A percentile compares a stretch with the other conserved stretches of the same genome.
Evolutionary conservation across 2,329 filamentous ascomycete genomes (phyloP).

Genomic region (Immersiporthe knoxdaviesiana): DNA sequence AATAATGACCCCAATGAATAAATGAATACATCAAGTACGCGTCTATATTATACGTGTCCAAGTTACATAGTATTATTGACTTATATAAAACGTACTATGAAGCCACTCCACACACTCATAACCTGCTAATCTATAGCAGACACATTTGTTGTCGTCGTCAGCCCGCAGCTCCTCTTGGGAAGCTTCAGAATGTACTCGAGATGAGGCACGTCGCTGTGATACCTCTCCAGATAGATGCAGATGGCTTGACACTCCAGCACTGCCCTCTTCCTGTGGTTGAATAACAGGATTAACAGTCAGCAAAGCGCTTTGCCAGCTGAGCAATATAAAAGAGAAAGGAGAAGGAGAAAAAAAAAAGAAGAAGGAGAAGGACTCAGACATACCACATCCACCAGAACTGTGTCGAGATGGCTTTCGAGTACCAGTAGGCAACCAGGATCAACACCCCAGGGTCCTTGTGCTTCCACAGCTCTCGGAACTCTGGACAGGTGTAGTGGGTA

Average conservation of each 20-base stretch:
- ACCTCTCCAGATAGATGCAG: slow-evolving; percentile 42
- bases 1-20: too few relatives aligned
- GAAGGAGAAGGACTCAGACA: not conserved
- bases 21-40: not conserved
- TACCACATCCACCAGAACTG: slow-evolving; percentile 51
- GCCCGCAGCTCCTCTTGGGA: slow-evolving; percentile 28
- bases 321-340: too few relatives aligned
- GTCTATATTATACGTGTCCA: not conserved
- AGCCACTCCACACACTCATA: not conserved
- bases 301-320: not conserved
- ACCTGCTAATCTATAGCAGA: not conserved
- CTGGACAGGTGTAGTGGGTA: slow-evolving; percentile 47
- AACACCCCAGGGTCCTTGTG: slow-evolving; percentile 57
- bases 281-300: not conserved
- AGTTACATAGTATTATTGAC: not conserved
- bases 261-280: slow-evolving; percentile 40
- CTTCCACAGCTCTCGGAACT: slow-evolving; percentile 50
- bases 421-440: slow-evolving; percentile 61
- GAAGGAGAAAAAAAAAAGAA: not conserved
- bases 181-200: slow-evolving; percentile 29
- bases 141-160: not conserved
- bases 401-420: slow-evolving; percentile 48
- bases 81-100: not conserved
- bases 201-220: slow-evolving; percentile 27
- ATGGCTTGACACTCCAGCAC: slow-evolving; percentile 55